Conservation (phyloP, 1,284 basidiomycete species). For the Thecaphora thlaspeos region DNA sequence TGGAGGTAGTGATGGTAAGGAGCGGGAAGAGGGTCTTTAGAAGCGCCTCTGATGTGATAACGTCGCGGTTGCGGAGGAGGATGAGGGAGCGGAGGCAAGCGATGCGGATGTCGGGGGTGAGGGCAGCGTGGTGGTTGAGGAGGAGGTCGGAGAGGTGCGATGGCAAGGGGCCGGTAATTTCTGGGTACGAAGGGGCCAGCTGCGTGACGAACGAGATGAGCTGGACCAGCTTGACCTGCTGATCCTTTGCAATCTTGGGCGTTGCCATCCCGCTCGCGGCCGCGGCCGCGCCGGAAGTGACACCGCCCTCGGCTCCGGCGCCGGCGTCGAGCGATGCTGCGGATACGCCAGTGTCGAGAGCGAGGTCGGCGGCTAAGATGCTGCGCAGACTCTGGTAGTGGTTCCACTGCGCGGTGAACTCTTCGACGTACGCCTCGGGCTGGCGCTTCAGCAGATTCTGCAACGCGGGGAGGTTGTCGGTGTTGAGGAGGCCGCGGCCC, state of each 20-base stretch:
- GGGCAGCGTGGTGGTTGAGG: constrained; percentile 49
- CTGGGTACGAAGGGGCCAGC: constrained; percentile 60
- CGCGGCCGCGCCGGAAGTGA: too few relatives aligned
- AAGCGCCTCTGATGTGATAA: constrained; percentile 88
- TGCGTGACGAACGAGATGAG: constrained; percentile 62
- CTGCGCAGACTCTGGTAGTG: constrained; percentile 85
- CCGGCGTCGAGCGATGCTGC: constrained; percentile 5
- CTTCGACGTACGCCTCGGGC: constrained; percentile 85
- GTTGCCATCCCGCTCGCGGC: constrained; percentile 1
- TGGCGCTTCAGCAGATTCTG: constrained; percentile 95
- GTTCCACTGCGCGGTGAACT: constrained; percentile 98
- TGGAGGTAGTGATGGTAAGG: constrained; percentile 78
- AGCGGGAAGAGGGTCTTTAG: constrained; percentile 89
- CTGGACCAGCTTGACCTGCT: constrained; percentile 47
- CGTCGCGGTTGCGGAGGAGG: constrained; percentile 86
- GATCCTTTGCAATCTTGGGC: constrained; percentile 39
- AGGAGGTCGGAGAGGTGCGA: constrained; percentile 46
- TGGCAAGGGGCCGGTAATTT: constrained; percentile 44
- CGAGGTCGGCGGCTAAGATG: constrained; percentile 66
- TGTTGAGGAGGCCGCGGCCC: constrained; percentile 53
- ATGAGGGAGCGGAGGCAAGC: constrained; percentile 59
- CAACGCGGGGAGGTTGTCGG: constrained; percentile 66
- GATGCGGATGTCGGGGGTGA: constrained; percentile 47
- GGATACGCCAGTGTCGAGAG: constrained; percentile 3
- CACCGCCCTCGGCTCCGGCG: not conserved